These are phyloP conservation scores for Carex sylvatica DNA, from an alignment of 202 grass and related monocot species.

Conservation along the genomic window DNA sequence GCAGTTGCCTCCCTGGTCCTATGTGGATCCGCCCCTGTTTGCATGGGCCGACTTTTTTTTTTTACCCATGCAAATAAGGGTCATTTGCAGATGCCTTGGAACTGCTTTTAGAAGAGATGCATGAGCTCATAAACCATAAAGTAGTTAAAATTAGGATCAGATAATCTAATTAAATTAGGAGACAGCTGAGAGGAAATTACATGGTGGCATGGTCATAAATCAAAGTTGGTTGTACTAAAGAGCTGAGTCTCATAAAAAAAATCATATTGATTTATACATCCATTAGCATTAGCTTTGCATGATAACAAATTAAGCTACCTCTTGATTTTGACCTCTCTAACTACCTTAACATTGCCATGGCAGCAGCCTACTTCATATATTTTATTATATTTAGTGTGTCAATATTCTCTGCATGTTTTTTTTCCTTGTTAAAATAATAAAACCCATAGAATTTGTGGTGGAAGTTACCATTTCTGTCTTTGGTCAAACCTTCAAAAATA, in stretches of 20 bases:
- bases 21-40: too few species aligned
- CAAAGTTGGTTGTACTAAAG: conserved; percentile 7
- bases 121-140: not conserved
- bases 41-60: too few species aligned
- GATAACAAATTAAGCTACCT: conserved; percentile 32
- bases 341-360: conserved; percentile 18
- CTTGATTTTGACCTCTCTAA: conserved; percentile 30
- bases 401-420: too few species aligned
- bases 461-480: not conserved
- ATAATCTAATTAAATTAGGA: not conserved
- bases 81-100: too few species aligned
- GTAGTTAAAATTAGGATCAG: not conserved
- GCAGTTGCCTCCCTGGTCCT: too few species aligned
- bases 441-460: too few species aligned
- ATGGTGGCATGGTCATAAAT: conserved; percentile 16
- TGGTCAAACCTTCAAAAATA: not conserved
- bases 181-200: not conserved
- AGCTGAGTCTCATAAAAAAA: not conserved
- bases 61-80: too few species aligned
- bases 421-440: too few species aligned
- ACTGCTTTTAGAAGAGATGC: too few species aligned
- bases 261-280: conserved; percentile 3
- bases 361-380: not conserved
- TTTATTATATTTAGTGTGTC: too few species aligned
- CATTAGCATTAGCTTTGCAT: conserved; percentile 16